These are phyloP conservation scores for Populus tremula DNA, from an alignment of 345 rosid genomes.

Conservation along the genomic window DNA sequence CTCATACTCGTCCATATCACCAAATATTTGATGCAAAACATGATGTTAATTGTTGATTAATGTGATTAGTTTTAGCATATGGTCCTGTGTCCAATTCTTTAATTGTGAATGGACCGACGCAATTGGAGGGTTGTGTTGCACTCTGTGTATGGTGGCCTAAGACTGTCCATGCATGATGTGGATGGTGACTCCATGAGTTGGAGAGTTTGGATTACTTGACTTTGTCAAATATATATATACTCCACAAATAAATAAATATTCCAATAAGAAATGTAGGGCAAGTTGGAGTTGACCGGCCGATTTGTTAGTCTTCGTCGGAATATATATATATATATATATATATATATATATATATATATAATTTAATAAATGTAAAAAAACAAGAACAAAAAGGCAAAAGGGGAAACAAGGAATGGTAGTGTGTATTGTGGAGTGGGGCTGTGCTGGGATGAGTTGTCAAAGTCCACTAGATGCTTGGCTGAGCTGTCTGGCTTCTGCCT, in stretches of 20 bases:
- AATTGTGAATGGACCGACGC: too few species aligned
- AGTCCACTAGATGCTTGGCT: constrained; percentile 19
- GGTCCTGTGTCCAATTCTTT: too few species aligned
- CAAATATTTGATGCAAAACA: background rate
- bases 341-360: too few species aligned
- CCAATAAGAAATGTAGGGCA: background rate
- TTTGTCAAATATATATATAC: background rate
- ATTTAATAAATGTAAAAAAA: background rate
- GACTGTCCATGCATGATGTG: background rate
- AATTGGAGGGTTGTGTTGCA: background rate
- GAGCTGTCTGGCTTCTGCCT: constrained; percentile 19
- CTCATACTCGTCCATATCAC: background rate
- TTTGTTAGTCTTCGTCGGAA: background rate
- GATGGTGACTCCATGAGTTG: background rate
- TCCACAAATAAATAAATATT: background rate
- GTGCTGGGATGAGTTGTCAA: constrained; percentile 28
- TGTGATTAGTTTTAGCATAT: too few species aligned
- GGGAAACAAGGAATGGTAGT: background rate
- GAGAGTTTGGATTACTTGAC: background rate
- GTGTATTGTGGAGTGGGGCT: constrained; percentile 1
- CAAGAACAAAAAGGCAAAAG: background rate
- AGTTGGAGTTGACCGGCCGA: background rate
- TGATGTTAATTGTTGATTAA: too few species aligned
- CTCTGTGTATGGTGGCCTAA: background rate
- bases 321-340: too few species aligned